Percentiles rank a stretch among this genome's conserved stretches.
These are phyloP conservation scores for Keqinozyma sinolaborantium DNA, from an alignment of 1,139 yeast species.

Conservation along the genomic window DNA sequence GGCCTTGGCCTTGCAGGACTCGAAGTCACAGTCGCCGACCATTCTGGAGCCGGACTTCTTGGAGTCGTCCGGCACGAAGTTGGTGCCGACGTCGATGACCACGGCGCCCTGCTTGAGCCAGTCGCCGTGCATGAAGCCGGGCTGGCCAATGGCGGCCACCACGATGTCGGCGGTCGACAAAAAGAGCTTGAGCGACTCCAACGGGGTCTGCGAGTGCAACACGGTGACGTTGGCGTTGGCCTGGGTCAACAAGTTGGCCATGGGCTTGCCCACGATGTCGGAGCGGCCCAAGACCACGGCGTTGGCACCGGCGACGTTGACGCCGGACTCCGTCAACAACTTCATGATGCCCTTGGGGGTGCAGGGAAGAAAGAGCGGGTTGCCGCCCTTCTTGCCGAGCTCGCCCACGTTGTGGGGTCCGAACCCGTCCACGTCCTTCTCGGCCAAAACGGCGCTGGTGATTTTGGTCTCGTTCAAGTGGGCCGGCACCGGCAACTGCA, in stretches of 20 bases:
- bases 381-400: conserved; percentile 83
- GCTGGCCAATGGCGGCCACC: conserved; percentile 86
- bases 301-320: conserved; percentile 65
- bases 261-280: conserved; percentile 95
- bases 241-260: conserved; percentile 74
- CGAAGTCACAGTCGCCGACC: conserved; percentile 93
- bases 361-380: conserved; percentile 86
- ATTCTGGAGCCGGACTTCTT: conserved; percentile 81
- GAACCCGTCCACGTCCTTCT: conserved; percentile 95
- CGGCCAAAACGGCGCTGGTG: conserved; percentile 71
- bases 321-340: conserved; percentile 61
- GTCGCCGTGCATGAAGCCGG: conserved; percentile 79
- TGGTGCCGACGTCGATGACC: conserved; percentile 95
- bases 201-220: conserved; percentile 68
- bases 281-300: conserved; percentile 97
- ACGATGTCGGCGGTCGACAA: conserved; percentile 82
- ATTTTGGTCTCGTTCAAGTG: conserved; percentile 77
- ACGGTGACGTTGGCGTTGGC: conserved; percentile 87
- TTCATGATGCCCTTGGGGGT: conserved; percentile 94
- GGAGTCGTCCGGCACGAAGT: conserved; percentile 72
- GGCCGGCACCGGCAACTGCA: conserved; percentile 86
- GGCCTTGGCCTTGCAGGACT: conserved; percentile 62
- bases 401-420: conserved; percentile 91
- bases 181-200: conserved; percentile 52
- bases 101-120: conserved; percentile 85